Base-by-base conservation (phyloP, 805 yeast species). In the Cyberlindnera euphorbiae region DNA sequence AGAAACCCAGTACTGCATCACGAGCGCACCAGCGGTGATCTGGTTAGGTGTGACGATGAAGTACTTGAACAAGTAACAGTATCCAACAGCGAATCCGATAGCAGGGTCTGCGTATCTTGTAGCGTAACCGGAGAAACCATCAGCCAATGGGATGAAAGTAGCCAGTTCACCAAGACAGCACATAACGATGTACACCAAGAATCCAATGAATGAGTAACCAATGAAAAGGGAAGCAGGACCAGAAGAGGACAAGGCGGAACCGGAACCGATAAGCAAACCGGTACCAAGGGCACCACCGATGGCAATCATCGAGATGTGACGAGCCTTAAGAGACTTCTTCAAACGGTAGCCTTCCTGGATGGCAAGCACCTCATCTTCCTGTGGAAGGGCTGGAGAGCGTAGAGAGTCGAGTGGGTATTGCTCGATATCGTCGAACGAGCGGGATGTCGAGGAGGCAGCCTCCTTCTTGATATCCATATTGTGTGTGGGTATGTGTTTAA, bases 211-310 rank as follows among this genome's bases (percentile, higher is more conserved):
- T 6, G 79, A 58, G 54, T 84, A 86, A 4, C 86, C 74, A 35
- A 84, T 69, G 28, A 80, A 55, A 25, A 69, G 53, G 4, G 73
- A 57, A 4, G 64, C 75, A 4, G 85, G 82, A 9, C 87, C 87
- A 41, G 80, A 77, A 15, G 68, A 64, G 13, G 55, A 54, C 35
- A 81, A 59, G 0, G 82, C 75, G 27, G 69, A 58, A 38, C 84
- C 85, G 6, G 82, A 69, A 34, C 83, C 84, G 37, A 79, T 72
- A 40, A 80, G 75, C 39, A 79, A 58, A 50, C 86, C 85, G 17
- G 86, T 78, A 60, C 87, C 87, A 42, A 80, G 73, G 36, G 79
- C 71, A 52, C 85, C 84, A 45, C 83, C 87, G 41, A 81, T 71
- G 33, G 86, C 81, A 45, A 80, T 71, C 73, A 80, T 77, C 8